Percentiles rank a stretch among this genome's conserved stretches.
Conservation (phyloP, 331 rosid genomes). For the Acacia pycnantha region DNA sequence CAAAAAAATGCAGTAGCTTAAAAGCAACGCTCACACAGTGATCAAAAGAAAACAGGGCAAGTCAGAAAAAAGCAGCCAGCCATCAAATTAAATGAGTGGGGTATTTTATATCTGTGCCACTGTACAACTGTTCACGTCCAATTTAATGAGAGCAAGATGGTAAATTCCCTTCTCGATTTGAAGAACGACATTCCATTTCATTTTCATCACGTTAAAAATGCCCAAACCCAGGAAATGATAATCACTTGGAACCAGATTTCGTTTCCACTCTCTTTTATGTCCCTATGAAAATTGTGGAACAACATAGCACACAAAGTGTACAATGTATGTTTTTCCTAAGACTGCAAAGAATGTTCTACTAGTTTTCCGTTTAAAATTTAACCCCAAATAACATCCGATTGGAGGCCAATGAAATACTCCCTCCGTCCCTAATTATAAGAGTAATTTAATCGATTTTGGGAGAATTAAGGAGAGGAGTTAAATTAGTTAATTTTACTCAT, state of each 20-base stretch:
- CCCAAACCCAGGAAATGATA: background rate
- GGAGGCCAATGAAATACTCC: conserved; percentile 3
- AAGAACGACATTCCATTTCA: background rate
- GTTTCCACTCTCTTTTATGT: background rate
- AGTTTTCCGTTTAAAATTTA: background rate
- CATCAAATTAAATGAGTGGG: background rate
- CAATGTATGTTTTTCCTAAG: background rate
- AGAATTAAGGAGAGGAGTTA: too few relatives aligned
- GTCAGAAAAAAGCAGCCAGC: background rate
- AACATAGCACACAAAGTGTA: background rate
- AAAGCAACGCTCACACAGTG: too few relatives aligned
- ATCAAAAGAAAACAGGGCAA: too few relatives aligned
- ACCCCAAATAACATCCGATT: background rate
- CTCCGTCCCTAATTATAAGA: too few relatives aligned
- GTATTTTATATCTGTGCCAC: background rate
- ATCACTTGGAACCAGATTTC: background rate
- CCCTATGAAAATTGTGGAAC: background rate
- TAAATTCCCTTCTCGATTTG: background rate
- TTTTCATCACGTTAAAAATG: background rate
- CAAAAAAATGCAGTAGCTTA: too few relatives aligned
- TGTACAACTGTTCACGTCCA: background rate
- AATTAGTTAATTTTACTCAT: too few relatives aligned
- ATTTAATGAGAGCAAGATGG: background rate
- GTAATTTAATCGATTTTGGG: too few relatives aligned
- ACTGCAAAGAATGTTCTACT: background rate